Conservation (phyloP, 2,329 filamentous ascomycete genomes). For the Cadophora malorum region DNA sequence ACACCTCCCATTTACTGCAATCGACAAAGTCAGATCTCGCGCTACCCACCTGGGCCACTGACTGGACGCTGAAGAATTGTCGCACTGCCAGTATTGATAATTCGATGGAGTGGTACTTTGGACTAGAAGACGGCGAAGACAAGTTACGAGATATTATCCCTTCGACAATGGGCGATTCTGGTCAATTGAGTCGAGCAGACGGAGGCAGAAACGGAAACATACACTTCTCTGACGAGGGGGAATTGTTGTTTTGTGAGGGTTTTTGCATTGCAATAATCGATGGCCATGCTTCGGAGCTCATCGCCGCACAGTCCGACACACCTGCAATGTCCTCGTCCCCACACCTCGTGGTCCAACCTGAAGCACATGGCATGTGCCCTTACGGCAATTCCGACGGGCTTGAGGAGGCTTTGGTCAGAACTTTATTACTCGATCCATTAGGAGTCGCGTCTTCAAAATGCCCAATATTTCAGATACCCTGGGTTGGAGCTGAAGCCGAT, state of each 20-base stretch:
- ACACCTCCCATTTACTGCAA: slow-evolving; percentile 1
- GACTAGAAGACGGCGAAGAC: slow-evolving; percentile 24
- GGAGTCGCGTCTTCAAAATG: slow-evolving; percentile 21
- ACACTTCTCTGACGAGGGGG: background rate
- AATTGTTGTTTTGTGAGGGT: background rate
- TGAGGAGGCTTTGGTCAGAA: slow-evolving; percentile 11
- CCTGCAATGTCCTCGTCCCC: background rate
- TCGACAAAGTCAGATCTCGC: background rate
- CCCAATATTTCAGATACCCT: slow-evolving; percentile 9
- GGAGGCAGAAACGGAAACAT: background rate
- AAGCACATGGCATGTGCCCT: background rate
- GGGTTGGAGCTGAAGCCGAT: slow-evolving; percentile 9
- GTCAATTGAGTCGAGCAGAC: background rate
- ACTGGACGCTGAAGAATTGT: slow-evolving; percentile 27
- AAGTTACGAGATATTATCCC: background rate
- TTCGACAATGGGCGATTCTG: background rate
- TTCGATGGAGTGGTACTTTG: slow-evolving; percentile 19
- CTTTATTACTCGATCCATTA: slow-evolving; percentile 25
- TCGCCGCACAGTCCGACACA: background rate
- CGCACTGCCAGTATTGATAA: slow-evolving; percentile 26
- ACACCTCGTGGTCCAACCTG: background rate
- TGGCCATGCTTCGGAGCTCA: background rate
- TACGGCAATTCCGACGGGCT: background rate
- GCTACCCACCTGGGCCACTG: slow-evolving; percentile 32
- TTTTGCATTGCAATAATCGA: background rate